Conservation (phyloP, 768 basidiomycete species). For the Auriculariales sp. region DNA sequence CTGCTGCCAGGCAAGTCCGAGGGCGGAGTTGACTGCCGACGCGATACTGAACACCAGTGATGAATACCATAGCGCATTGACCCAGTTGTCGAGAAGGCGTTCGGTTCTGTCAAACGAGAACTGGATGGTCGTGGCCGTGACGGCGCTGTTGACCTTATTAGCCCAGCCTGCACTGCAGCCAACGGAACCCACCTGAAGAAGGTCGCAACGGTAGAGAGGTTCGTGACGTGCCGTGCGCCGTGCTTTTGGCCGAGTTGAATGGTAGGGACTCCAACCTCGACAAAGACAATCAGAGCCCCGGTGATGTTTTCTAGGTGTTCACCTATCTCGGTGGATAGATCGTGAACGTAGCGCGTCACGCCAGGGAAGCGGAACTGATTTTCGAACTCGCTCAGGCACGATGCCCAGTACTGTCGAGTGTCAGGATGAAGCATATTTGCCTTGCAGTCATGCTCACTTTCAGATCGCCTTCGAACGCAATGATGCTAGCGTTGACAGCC, state of each 20-base stretch:
- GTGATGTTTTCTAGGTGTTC: conserved; percentile 60
- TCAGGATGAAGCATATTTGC: conserved; percentile 4
- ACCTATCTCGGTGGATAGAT: conserved; percentile 19
- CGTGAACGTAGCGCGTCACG: conserved; percentile 58
- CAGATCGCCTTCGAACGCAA: conserved; percentile 54
- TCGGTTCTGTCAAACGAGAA: conserved; percentile 39
- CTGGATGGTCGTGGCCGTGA: conserved; percentile 29
- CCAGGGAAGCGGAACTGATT: conserved; percentile 61
- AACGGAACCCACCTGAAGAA: too few relatives aligned
- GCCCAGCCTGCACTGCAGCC: too few relatives aligned
- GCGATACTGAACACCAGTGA: conserved; percentile 66
- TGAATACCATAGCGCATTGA: conserved; percentile 63
- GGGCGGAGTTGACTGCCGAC: conserved; percentile 62
- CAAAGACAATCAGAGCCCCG: conserved; percentile 53
- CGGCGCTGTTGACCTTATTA: too few relatives aligned
- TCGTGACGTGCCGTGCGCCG: conserved; percentile 51
- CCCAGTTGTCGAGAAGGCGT: conserved; percentile 28
- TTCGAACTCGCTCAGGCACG: conserved; percentile 51
- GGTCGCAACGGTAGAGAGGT: conserved; percentile 62
- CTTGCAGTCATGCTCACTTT: conserved; percentile 28
- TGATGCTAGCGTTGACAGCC: conserved; percentile 49
- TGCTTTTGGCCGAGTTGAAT: conserved; percentile 67
- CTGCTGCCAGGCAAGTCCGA: conserved; percentile 68
- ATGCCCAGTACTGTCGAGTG: conserved; percentile 50
- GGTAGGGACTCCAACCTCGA: conserved; percentile 65